Evolutionary conservation across 2,329 filamentous ascomycete species (phyloP).

Genomic region (Penicillium vulpinum): DNA sequence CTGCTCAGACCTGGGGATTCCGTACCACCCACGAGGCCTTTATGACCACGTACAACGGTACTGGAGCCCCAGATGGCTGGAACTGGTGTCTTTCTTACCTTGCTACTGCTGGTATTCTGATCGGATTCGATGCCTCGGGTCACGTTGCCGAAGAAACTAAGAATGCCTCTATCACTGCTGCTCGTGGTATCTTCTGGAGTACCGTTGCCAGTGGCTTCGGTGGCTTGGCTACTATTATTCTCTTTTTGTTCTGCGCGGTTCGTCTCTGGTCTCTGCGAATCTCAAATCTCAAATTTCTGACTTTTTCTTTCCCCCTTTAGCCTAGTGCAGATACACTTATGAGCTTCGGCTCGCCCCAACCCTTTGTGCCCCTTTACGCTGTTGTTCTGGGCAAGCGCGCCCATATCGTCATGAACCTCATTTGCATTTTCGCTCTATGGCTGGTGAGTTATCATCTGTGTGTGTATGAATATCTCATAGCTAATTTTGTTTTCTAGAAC

Average conservation of each 20-base stretch:
- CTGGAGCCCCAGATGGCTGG: slow-evolving; percentile 58
- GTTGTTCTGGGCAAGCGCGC: slow-evolving; percentile 56
- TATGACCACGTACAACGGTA: slow-evolving; percentile 61
- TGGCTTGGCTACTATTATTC: slow-evolving; percentile 57
- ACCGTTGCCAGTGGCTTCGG: slow-evolving; percentile 58
- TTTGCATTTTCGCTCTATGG: slow-evolving; percentile 40
- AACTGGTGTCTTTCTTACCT: slow-evolving; percentile 65
- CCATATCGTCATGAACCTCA: slow-evolving; percentile 63
- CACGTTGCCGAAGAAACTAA: slow-evolving; percentile 64
- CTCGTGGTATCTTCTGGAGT: slow-evolving; percentile 62
- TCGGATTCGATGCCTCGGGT: slow-evolving; percentile 62
- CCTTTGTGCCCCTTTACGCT: slow-evolving; percentile 61
- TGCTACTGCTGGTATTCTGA: slow-evolving; percentile 60
- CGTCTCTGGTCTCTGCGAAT: background rate
- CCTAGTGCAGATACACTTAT: slow-evolving; percentile 56
- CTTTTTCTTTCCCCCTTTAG: slow-evolving; percentile 34
- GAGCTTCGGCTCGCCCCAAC: slow-evolving; percentile 56
- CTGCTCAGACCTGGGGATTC: slow-evolving; percentile 58
- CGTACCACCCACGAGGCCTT: slow-evolving; percentile 61
- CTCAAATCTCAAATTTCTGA: slow-evolving; percentile 1
- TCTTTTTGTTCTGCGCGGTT: slow-evolving; percentile 59
- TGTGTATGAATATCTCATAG: background rate
- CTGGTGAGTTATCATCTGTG: slow-evolving; percentile 14
- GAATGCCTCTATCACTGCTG: slow-evolving; percentile 57
- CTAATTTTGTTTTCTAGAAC: slow-evolving; percentile 41